Base-by-base conservation (phyloP, 2,329 filamentous ascomycete genomes). In the Camptophora hylomeconis region DNA sequence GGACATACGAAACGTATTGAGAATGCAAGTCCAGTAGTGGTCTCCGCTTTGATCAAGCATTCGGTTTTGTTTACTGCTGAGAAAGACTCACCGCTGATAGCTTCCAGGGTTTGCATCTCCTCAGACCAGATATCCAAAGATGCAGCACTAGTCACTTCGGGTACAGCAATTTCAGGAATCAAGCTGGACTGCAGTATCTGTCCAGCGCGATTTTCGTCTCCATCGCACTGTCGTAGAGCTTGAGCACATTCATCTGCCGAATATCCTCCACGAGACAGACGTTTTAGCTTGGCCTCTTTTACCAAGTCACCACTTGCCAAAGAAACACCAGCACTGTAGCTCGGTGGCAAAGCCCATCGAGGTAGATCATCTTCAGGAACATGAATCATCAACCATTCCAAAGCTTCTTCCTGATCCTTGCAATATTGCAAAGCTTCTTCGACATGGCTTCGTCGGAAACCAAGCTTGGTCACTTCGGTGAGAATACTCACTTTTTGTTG, bases 351-450 rank as follows among this genome's bases (percentile, higher is more conserved):
- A 44, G 82, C 82, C 84, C 87, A 95, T 5, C 70, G 64, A 1
- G 89, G 89, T n/a, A 95, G 60, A 46, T 95, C 89, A 49, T 98
- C 89, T 50, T 98, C 89, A 1, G 89, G 89, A 2, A 98, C 84
- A 54, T 98, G 87, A 28, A 95, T 86, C 26, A 98, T 67, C 10
- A 98, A 67, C 89, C 89, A 98, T 52, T 95, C 87, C 2, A 98
- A 65, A 10, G 83, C 77, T 56, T 98, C 89, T 50, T 94, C 86
- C 17, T 79, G 69, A 50, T 93, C 84, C 52, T 87, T 92, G 59
- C 86, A 94, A 45, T 86, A 74, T 24, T 73, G 73, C 1, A 80
- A 72, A 6, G 89, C 87, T 56, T 98, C 89, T 48, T 92, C 75
- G 21, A 86, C 72, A 49, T 98, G 89, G 45, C 79, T 92, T 45